Evolutionary conservation across 1,139 yeast species (phyloP), one percentile per base, ranked within the genome.

Genomic region (Blastobotrys illinoisensis): DNA sequence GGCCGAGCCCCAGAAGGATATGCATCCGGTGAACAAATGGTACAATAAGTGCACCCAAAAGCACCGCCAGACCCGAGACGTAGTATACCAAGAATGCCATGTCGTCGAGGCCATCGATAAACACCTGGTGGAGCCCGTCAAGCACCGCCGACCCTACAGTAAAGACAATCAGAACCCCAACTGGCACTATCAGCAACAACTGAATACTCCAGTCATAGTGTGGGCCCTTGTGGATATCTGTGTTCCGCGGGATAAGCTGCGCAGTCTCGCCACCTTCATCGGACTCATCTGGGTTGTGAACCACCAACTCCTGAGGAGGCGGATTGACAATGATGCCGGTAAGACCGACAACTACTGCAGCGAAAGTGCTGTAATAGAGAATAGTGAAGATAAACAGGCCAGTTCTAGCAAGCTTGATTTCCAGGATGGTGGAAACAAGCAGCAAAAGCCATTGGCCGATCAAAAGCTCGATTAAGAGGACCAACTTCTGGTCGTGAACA

Each of bases 201-300:
- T 89, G 96, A 23, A 88, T 62, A 7, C 85, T 77, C 96, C 97
- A 89, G 64, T 87, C 95, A 66, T 86, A 88, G 48, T 32, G 40
- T 3, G 40, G 40, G 16, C 40, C 40, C 40, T 32, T 32, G 40
- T 32, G 40, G 40, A 32, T 11, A 14, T 32, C 40, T 3, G 14
- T 32, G 16, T 32, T 32, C 16, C 16, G 40, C 40, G 40, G 40
- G 14, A 32, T 32, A 16, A 32, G 40, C 40, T 32, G 40, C 16
- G 40, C 16, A 2, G 16, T 32, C 40, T 32, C 40, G n/a, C n/a
- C n/a, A 11, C 40, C n/a, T 24, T 26, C 45, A 46, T 24, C 49
- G 23, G 63, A 61, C 50, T 68, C 53, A 9, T 50, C 51, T 4
- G 19, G 44, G 26, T 21, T 13, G 24, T 48, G 46, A n/a, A 21